Conservation (phyloP, 2,329 filamentous ascomycete species). For the Blumeriella jaapii region DNA sequence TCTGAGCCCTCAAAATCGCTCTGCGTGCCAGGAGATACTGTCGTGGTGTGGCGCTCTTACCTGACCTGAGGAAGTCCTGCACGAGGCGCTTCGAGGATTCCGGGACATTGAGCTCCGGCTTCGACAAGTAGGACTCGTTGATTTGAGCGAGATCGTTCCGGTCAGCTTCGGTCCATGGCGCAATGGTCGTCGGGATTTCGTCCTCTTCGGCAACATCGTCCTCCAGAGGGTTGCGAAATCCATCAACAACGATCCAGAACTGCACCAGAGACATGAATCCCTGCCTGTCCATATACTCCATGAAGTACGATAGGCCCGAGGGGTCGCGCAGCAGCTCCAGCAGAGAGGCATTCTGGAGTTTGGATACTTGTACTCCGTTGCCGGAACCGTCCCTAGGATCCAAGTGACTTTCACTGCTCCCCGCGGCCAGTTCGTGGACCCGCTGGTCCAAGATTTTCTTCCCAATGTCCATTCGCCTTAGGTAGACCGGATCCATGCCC, state of each 20-base stretch:
- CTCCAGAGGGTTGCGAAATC: conserved; percentile 87
- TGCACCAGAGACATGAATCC: conserved; percentile 81
- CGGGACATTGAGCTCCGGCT: conserved; percentile 68
- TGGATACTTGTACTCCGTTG: conserved; percentile 36
- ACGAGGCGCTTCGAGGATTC: conserved; percentile 59
- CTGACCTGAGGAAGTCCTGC: conserved; percentile 66
- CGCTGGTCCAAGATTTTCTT: conserved; percentile 84
- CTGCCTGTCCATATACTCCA: conserved; percentile 98
- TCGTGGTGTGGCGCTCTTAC: conserved; percentile 60
- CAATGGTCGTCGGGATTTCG: conserved; percentile 45
- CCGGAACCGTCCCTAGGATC: conserved; percentile 18
- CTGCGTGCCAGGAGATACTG: conserved; percentile 78
- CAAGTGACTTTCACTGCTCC: conserved; percentile 23
- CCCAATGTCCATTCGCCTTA: conserved; percentile 83
- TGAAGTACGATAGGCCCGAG: conserved; percentile 91
- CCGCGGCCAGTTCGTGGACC: conserved; percentile 67
- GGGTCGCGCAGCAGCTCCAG: conserved; percentile 82
- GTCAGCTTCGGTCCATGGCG: conserved; percentile 73
- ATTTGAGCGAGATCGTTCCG: conserved; percentile 83
- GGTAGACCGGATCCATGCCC: conserved; percentile 72
- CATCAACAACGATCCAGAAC: conserved; percentile 97
- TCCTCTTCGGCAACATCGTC: conserved; percentile 62
- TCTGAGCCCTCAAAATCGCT: conserved; percentile 73
- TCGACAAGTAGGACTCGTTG: conserved; percentile 76
- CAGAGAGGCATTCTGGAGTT: conserved; percentile 63